Percentiles rank a stretch among this genome's conserved stretches.
Conservation (phyloP, 139 green algal genomes). For the Coelastrella sp. region DNA sequence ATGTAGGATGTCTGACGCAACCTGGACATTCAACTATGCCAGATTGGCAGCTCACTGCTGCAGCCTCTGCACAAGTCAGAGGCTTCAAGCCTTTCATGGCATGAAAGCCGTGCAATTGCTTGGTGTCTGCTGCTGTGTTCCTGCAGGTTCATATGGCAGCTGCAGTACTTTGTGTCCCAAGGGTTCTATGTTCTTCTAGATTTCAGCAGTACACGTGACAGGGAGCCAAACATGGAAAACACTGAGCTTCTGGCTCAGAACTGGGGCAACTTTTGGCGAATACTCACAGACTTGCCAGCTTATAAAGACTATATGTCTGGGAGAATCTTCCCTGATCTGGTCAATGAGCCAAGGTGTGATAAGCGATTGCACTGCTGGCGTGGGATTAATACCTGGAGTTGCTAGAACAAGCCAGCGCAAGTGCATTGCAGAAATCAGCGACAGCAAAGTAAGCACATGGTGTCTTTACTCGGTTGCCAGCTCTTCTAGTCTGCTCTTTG, state of each 20-base stretch:
- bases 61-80: neutral
- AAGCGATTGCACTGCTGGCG: neutral
- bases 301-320: constrained; percentile 12
- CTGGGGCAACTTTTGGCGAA: constrained; percentile 43
- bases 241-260: constrained; percentile 34
- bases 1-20: too few relatives aligned
- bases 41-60: neutral
- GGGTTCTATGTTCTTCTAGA: constrained; percentile 49
- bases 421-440: too few relatives aligned
- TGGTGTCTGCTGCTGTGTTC: neutral
- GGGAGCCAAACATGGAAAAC: constrained; percentile 18
- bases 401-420: too few relatives aligned
- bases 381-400: too few relatives aligned
- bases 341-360: constrained; percentile 44
- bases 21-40: neutral
- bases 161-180: constrained; percentile 51
- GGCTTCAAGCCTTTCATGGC: too few relatives aligned
- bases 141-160: constrained; percentile 43
- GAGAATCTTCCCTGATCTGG: constrained; percentile 41
- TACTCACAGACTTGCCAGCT: constrained; percentile 24
- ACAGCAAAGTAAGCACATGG: too few relatives aligned
- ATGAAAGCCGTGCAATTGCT: too few relatives aligned
- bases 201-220: constrained; percentile 11
- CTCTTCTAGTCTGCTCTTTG: too few relatives aligned
- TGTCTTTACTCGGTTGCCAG: too few relatives aligned